Conservation (phyloP, 148 eudicot genomes). For the Vaccinium corymbosum region DNA sequence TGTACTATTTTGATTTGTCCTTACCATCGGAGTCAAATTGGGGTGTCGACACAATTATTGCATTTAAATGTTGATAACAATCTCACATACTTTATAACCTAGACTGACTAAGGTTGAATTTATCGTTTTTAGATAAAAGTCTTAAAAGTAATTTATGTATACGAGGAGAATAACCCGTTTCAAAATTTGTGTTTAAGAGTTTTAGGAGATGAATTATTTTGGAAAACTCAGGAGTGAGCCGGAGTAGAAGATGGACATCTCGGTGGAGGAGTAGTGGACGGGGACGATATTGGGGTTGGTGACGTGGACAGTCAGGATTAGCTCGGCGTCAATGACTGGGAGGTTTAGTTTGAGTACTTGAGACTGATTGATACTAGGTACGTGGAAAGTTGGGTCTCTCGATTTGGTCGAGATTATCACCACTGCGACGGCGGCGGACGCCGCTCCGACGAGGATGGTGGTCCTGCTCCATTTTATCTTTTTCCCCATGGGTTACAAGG, state of each 20-base stretch:
- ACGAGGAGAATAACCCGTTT: no score
- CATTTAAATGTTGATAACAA: no score
- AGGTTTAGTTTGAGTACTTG: slow-evolving; percentile 67
- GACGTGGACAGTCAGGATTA: slow-evolving; percentile 76
- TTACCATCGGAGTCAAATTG: no score
- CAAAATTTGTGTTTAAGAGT: no score
- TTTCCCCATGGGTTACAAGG: slow-evolving; percentile 24
- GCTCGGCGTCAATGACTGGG: slow-evolving; percentile 68
- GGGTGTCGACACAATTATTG: no score
- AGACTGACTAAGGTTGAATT: no score
- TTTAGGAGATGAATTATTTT: no score
- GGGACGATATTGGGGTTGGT: slow-evolving; percentile 82
- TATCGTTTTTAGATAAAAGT: no score
- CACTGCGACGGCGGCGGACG: slow-evolving; percentile 49
- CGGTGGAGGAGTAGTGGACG: slow-evolving; percentile 54
- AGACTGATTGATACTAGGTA: slow-evolving; percentile 55
- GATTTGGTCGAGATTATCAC: slow-evolving; percentile 39
- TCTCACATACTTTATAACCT: no score
- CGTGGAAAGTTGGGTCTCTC: slow-evolving; percentile 61
- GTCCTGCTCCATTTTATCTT: slow-evolving; percentile 55
- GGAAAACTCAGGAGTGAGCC: slow-evolving; percentile 38
- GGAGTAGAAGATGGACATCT: slow-evolving; percentile 69
- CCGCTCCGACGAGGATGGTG: slow-evolving; percentile 65
- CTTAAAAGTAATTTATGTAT: no score
- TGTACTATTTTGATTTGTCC: no score